Evolutionary conservation across 306 rosid genomes (phyloP), one percentile per base, ranked within the genome.

Genomic region (Chamaecrista fasciculata): DNA sequence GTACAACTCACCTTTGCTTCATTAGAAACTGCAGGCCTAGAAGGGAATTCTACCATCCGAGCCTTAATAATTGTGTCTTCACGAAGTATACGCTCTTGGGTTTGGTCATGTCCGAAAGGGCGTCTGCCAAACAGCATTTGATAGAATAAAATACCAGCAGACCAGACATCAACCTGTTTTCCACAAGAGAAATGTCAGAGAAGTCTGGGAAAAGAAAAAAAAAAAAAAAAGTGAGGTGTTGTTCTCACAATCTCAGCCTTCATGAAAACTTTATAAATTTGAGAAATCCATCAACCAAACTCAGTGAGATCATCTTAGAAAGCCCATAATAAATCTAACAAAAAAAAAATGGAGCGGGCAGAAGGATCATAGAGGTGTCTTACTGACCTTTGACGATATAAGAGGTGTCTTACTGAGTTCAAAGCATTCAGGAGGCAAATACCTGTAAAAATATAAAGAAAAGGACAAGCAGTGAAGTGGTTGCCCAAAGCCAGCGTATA

Each of bases 61-160:
- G 99, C 99, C 82, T 95, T 89, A 57, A 95, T 95, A 56, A 95
- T 95, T 12, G 99, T 95, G 84, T 95, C 99, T 79, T 95, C 99
- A 2, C 96, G 95, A 56, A 95, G 89, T 82, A 95, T 95, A 61
- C 97, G 83, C 79, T 95, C 97, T 79, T 95, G 99, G 7, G 91
- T 71, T 82, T 95, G 97, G 78, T 95, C 97, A 51, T 95, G 99
- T 69, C 99, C 99, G 12, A 95, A 95, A 43, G 99, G 99, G 14
- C 99, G 97, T 77, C 74, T 83, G 5, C 99, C 99, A 71, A 91
- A 91, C 70, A 95, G 95, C 96, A 95, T 91, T 89, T 95, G 99
- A 77, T 89, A 95, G 69, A 91, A 78, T 62, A 95, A 66, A 75
- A 95, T 79, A 62, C 99, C 96, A 16, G 91, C 96, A 16, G 97